Evolutionary conservation across 176 grass and related monocot genomes (phyloP).

Genomic region (Raddia distichophylla): DNA sequence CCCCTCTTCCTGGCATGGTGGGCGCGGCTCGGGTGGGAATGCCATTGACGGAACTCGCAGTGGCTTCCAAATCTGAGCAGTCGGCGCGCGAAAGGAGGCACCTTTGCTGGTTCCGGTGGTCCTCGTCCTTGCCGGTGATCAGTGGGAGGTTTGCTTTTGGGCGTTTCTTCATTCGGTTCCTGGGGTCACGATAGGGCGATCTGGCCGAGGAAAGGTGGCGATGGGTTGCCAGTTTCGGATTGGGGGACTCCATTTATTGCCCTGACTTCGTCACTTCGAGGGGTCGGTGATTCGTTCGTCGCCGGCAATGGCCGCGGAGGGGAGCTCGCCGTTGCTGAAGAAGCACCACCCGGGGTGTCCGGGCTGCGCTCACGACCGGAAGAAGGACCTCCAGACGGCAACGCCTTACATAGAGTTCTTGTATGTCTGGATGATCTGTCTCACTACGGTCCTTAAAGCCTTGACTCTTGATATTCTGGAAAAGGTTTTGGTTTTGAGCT

Average conservation of each 20-base stretch:
- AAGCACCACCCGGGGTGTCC: conserved; percentile 42
- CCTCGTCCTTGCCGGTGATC: not conserved
- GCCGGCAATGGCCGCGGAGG: conserved; percentile 15
- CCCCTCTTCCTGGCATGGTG: not conserved
- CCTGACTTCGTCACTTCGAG: too few species aligned
- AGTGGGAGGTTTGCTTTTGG: not conserved
- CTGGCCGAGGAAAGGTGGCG: conserved; percentile 1
- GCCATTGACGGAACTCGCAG: conserved; percentile 3
- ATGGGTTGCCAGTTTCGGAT: not conserved
- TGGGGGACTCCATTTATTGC: not conserved
- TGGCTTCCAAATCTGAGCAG: not conserved
- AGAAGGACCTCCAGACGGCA: conserved; percentile 24
- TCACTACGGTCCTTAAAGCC: conserved; percentile 1
- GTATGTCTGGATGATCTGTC: conserved; percentile 50
- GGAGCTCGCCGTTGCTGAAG: conserved; percentile 28
- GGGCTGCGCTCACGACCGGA: conserved; percentile 45
- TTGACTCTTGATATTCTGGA: not conserved
- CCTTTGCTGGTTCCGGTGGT: not conserved
- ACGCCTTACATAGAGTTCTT: conserved; percentile 57
- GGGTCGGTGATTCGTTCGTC: not conserved
- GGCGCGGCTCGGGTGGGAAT: not conserved
- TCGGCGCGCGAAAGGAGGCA: not conserved
- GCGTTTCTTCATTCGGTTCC: conserved; percentile 9
- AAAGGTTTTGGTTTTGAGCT: not conserved
- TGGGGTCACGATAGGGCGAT: not conserved